A percentile compares a stretch with the other conserved stretches of the same genome.
phyloP scores from a whole-genome alignment of 805 yeast species.

The Cyberlindnera euphorbiae region DNA sequence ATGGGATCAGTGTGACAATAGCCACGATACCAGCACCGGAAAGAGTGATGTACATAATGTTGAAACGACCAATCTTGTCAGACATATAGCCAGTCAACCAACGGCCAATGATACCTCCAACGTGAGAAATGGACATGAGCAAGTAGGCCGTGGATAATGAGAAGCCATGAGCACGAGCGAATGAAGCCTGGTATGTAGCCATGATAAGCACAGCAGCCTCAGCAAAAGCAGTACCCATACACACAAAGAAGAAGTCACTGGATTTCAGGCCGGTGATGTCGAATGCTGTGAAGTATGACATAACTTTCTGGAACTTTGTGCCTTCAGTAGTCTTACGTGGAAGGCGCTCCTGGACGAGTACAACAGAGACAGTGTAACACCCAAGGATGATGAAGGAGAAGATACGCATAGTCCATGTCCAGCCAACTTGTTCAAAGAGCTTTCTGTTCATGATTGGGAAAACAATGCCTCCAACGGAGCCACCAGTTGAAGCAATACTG shows the following conservation, averaged over 20 bases:
- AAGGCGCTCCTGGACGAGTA: slow-evolving; percentile 38
- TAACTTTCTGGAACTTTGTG: slow-evolving; percentile 24
- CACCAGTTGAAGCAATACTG: slow-evolving; percentile 46
- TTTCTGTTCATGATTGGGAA: slow-evolving; percentile 49
- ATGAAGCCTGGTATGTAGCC: slow-evolving; percentile 47
- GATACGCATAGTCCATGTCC: slow-evolving; percentile 52
- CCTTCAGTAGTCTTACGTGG: slow-evolving; percentile 25
- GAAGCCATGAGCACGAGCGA: slow-evolving; percentile 42
- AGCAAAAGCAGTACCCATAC: slow-evolving; percentile 40
- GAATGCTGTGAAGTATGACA: slow-evolving; percentile 25
- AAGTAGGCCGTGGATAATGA: slow-evolving; percentile 35
- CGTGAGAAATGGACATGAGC: slow-evolving; percentile 41
- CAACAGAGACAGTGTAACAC: slow-evolving; percentile 30
- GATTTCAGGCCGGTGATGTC: slow-evolving; percentile 39
- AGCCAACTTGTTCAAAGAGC: slow-evolving; percentile 43
- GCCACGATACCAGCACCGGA: slow-evolving; percentile 28
- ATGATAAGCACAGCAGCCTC: slow-evolving; percentile 42
- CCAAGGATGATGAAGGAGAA: slow-evolving; percentile 41
- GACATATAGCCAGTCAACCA: slow-evolving; percentile 40
- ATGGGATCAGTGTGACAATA: slow-evolving; percentile 35
- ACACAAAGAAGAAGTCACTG: slow-evolving; percentile 36
- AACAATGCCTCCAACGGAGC: slow-evolving; percentile 48
- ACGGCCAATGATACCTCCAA: slow-evolving; percentile 39
- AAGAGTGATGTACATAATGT: slow-evolving; percentile 39
- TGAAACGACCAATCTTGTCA: slow-evolving; percentile 47